phyloP scores from a whole-genome alignment of 352 stramenopile genomes.

The Phytophthora citrophthora region DNA sequence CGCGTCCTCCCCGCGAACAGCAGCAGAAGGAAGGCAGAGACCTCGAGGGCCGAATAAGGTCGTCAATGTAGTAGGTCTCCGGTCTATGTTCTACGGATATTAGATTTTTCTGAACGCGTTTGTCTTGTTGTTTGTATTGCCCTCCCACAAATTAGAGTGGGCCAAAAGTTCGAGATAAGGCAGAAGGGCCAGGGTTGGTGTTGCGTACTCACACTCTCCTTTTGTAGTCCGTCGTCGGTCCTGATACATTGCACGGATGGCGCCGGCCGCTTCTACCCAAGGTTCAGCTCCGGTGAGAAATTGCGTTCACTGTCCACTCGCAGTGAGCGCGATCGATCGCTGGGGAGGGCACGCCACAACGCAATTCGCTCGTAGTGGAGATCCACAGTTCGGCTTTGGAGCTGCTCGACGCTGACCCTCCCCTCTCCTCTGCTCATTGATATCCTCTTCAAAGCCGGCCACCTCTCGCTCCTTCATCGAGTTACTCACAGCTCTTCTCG shows the following conservation, averaged over 20 bases:
- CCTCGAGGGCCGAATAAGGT: conserved; percentile 36
- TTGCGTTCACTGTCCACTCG: conserved; percentile 37
- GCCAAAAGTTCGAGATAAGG: conserved; percentile 25
- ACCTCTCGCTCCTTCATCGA: conserved; percentile 23
- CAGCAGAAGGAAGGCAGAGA: conserved; percentile 5
- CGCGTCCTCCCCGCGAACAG: conserved; percentile 20
- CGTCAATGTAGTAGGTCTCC: background rate
- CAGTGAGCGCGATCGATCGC: conserved; percentile 6
- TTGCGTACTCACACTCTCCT: conserved; percentile 16
- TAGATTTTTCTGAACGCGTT: conserved; percentile 13
- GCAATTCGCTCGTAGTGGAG: conserved; percentile 40
- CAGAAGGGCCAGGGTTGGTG: conserved; percentile 36
- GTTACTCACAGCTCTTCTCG: conserved; percentile 7
- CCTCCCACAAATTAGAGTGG: conserved; percentile 17
- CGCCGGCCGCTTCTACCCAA: conserved; percentile 40
- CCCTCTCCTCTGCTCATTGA: background rate
- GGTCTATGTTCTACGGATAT: conserved; percentile 23
- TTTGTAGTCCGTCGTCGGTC: conserved; percentile 45
- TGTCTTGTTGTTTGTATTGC: conserved; percentile 33
- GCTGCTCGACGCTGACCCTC: conserved; percentile 1
- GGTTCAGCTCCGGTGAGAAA: conserved; percentile 45
- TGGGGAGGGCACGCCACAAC: conserved; percentile 31
- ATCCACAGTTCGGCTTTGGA: conserved; percentile 22
- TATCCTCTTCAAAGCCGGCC: conserved; percentile 6
- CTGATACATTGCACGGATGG: conserved; percentile 44